Evolutionary conservation across 2,329 filamentous ascomycete genomes (phyloP).

Genomic region (Ambrosiella xylebori): DNA sequence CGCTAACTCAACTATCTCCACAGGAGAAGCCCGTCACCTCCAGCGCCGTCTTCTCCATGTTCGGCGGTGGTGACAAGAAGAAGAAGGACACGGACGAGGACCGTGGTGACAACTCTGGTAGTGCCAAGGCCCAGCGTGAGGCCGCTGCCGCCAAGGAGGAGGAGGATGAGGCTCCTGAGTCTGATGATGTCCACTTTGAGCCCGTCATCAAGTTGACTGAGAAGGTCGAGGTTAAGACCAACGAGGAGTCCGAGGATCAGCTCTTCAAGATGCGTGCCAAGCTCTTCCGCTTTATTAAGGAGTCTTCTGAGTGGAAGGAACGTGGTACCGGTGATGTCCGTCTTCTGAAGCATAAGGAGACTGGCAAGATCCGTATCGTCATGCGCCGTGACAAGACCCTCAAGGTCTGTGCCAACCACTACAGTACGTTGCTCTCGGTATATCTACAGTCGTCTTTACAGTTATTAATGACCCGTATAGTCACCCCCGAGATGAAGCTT

Average conservation of each 20-base stretch:
- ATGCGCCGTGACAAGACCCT: constrained; percentile 99
- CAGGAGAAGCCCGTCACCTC: constrained; percentile 30
- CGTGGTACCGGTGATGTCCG: constrained; percentile 91
- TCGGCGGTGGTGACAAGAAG: constrained; percentile 93
- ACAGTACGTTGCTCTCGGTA: constrained; percentile 46
- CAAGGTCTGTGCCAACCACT: constrained; percentile 99
- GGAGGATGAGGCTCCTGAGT: constrained; percentile 62
- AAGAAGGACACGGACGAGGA: constrained; percentile 80
- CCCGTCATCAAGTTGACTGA: constrained; percentile 91
- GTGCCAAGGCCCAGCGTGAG: constrained; percentile 61
- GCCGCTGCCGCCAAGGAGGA: constrained; percentile 38
- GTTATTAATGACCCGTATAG: constrained; percentile 27
- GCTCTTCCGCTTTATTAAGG: constrained; percentile 94
- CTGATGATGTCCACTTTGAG: constrained; percentile 90
- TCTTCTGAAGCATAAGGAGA: constrained; percentile 97
- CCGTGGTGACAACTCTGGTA: constrained; percentile 73
- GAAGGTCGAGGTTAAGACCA: constrained; percentile 93
- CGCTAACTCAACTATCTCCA: neutral
- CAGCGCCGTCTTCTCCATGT: constrained; percentile 87
- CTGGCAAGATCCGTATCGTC: constrained; percentile 89
- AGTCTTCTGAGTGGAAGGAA: constrained; percentile 96
- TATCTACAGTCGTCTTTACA: neutral
- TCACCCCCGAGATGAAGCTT: constrained; percentile 97
- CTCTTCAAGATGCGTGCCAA: constrained; percentile 99
- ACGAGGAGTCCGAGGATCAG: constrained; percentile 96